Evolutionary conservation across 1,284 basidiomycete genomes (phyloP), one percentile per base, ranked within the genome.

Genomic region (Hemileia vastatrix): DNA sequence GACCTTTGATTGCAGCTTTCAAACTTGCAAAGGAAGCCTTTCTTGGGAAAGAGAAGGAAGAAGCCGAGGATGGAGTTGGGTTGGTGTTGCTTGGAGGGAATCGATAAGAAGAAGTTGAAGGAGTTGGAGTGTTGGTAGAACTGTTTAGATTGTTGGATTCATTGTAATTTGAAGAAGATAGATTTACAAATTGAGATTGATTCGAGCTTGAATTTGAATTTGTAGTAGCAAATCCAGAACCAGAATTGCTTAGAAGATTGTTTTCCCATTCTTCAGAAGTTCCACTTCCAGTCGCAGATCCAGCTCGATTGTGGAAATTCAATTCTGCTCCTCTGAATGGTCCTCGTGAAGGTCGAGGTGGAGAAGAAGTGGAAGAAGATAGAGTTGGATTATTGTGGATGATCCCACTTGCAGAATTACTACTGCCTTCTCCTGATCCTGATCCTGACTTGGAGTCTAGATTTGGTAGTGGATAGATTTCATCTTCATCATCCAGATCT

Each of bases 401-500:
- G 27, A 27, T 27, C 27, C 27, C 27, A 27, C 27, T 27, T 27
- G 27, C 27, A 27, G 27, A 27, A 27, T 27, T 27, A 9, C 59
- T 58, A 23, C 58, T 57, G 3, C 18, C 53, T 21, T 63, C 47
- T 4, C 54, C 56, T 36, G 51, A 63, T 11, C 63, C 21, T 9
- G 52, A 56, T 6, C 32, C 47, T 45, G 47, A 33, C 63, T 24
- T 57, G 13, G 69, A 64, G n/a, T 67, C 60, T 19, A 58, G 51
- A 3, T 57, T 52, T 11, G 65, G 65, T 18, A 63, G 60, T n/a
- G 65, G 67, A 21, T 60, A 65, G 24, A 70, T 65, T 21, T 65
- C 40, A 49, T 71, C 65, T 48, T 71, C 71, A 31, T 70, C 72
- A 50, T 74, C 72, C 36, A 74, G 63, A 60, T 74, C 72, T 1